Base-by-base conservation (phyloP, 805 yeast genomes). In the Ogataea nonfermentans region DNA sequence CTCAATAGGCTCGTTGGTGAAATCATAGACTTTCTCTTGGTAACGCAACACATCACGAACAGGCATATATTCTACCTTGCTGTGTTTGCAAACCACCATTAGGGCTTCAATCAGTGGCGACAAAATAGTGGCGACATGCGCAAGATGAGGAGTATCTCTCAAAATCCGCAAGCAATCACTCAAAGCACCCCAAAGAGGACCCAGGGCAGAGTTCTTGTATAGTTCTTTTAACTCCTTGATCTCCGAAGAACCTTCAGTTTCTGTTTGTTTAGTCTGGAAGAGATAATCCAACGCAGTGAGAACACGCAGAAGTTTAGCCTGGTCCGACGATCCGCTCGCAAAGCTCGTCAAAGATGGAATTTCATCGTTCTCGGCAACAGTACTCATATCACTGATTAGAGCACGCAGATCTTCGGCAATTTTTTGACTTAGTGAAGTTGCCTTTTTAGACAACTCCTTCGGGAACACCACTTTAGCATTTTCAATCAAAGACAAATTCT, bases 1-100 rank as follows among this genome's bases (percentile, higher is more conserved):
- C 53, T 85, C 95, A 40, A 85, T 78, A 3, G 91, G 87, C 47
- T 84, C 87, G 37, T 74, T 76, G 4, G 81, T 70, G 53, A 84
- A 81, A 57, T 88, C 91, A 42, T 75, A 70, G 46, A 74, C 73
- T 41, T 68, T 74, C 12, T 73, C 80, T 49, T 84, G 87, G 55
- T 74, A 84, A 52, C 78, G 81, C 42, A 74, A 52, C 23, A 69
- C 61, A 41, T 78, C 86, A 41, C 76, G 73, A 6, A 71, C 66
- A 46, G 69, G 81, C 41, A 72, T 63, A 37, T 76, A 82, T 53
- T 72, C 74, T 28, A 78, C 81, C 45, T 75, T 75, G 50, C 87
- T 78, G 55, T 86, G 95, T 55, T 90, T 90, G 63, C 96, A 89
- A n/a, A 93, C 93, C 35, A 91, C 95, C 95, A 93, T 88, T 41